Evolutionary conservation across 2,329 filamentous ascomycete species (phyloP), one percentile per base, ranked within the genome.

Genomic region (Aspergillus melleus): DNA sequence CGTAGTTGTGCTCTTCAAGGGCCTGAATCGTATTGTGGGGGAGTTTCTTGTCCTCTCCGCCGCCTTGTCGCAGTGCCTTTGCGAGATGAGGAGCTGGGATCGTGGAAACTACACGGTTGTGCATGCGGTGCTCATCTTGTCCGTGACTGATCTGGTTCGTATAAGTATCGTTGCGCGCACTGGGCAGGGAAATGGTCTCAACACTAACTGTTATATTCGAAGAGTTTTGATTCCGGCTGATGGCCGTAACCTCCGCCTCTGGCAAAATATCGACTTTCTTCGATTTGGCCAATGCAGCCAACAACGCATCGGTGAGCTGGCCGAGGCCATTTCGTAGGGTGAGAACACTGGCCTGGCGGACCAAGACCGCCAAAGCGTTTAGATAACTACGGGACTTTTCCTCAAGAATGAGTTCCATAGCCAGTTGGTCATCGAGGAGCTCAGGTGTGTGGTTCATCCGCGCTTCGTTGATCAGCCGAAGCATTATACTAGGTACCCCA

Each of bases 181-280:
- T 8, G 39, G 47, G 10, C 10, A 49, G 36, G 14, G 11, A 10
- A 51, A 10, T 1, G 16, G 11, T 14, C 12, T 24, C 6, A 36
- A 6, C 16, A 63, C 66, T 55, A 69, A 74, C 73, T 39, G 56
- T 63, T 29, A 75, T 49, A 46, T 70, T 63, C 53, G 61, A 55
- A 19, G 61, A 63, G 6, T 58, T 22, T 26, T 60, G 32, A 24
- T 69, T 68, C 14, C 75, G 64, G 24, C 68, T 51, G 9, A 91
- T 65, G 1, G 76, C 72, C 3, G 73, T 78, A 26, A 91, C 80
- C 6, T 78, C 74, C 1, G 80, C 73, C 19, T 76, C 74, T 5
- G 77, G 79, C 65, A 81, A 81, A 61, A 93, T 80, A 8, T 80
- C 79, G 10, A 92, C 87, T 57, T 90, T 91, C 1, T 74, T 68